A percentile compares a stretch with the other conserved stretches of the same genome.
Conservation (phyloP, 768 basidiomycete genomes). For the Agaricus sinodeliciosus region DNA sequence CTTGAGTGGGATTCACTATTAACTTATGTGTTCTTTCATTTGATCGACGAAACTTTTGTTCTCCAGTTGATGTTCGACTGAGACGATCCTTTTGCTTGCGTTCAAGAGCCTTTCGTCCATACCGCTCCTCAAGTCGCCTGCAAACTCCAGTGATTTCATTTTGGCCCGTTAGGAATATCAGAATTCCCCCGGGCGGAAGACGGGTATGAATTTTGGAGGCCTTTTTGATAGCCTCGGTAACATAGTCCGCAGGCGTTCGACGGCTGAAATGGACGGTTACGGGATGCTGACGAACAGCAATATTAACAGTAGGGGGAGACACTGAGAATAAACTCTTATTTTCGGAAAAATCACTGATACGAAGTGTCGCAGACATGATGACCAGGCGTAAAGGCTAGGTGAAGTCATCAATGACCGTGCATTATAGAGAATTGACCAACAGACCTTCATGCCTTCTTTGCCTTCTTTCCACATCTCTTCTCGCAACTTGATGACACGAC, state of each 20-base stretch:
- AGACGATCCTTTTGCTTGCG: constrained; percentile 30
- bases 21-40: constrained; percentile 18
- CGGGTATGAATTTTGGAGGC: constrained; percentile 87
- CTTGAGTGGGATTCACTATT: constrained; percentile 40
- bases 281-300: constrained; percentile 88
- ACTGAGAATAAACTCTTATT: constrained; percentile 75
- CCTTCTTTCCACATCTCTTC: constrained; percentile 85
- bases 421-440: constrained; percentile 6
- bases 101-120: constrained; percentile 58
- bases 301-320: constrained; percentile 88
- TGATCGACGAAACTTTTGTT: constrained; percentile 9
- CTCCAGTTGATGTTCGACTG: constrained; percentile 12
- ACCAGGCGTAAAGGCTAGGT: constrained; percentile 79
- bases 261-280: constrained; percentile 94
- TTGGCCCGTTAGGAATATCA: constrained; percentile 94
- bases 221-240: constrained; percentile 87
- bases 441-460: constrained; percentile 65
- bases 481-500: constrained; percentile 82
- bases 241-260: constrained; percentile 80
- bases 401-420: background rate
- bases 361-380: constrained; percentile 98
- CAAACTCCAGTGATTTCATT: constrained; percentile 89
- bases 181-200: constrained; percentile 86
- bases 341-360: constrained; percentile 86
- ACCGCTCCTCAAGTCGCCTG: constrained; percentile 71